phyloP scores from a whole-genome alignment of 2,329 filamentous ascomycete genomes.

The Cladophialophora yegresii region DNA sequence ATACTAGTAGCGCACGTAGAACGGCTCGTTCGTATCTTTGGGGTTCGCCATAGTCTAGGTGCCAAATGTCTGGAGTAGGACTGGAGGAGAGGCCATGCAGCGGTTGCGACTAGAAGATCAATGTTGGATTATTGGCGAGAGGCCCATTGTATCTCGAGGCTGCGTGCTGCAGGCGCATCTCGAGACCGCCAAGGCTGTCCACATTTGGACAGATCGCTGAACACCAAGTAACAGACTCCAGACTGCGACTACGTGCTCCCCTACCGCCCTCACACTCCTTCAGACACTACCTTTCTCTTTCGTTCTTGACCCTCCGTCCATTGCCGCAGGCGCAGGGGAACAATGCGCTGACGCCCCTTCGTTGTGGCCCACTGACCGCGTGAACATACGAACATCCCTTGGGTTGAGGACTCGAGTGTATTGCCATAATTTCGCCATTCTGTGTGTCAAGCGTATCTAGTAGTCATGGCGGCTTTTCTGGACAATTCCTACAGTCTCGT shows the following conservation, averaged over 20 bases:
- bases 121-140: neutral
- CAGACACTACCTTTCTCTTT: neutral
- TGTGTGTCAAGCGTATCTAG: neutral
- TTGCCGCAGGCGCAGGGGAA: neutral
- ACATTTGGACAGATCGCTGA: constrained; percentile 20
- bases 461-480: constrained; percentile 86
- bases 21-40: constrained; percentile 78
- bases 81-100: neutral
- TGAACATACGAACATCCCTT: constrained; percentile 1
- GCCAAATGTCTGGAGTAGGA: neutral
- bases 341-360: constrained; percentile 3
- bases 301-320: neutral
- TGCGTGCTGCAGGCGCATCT: neutral
- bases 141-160: neutral
- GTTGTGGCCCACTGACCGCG: constrained; percentile 5
- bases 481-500: constrained; percentile 96
- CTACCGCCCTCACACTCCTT: constrained; percentile 1
- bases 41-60: constrained; percentile 59
- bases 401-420: neutral
- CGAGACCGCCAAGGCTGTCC: constrained; percentile 13
- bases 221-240: constrained; percentile 4
- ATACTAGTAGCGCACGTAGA: constrained; percentile 98
- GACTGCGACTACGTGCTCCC: constrained; percentile 1
- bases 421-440: neutral
- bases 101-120: neutral